phyloP scores from a whole-genome alignment of 2,329 filamentous ascomycete species.

The Thielaviopsis euricoi region DNA sequence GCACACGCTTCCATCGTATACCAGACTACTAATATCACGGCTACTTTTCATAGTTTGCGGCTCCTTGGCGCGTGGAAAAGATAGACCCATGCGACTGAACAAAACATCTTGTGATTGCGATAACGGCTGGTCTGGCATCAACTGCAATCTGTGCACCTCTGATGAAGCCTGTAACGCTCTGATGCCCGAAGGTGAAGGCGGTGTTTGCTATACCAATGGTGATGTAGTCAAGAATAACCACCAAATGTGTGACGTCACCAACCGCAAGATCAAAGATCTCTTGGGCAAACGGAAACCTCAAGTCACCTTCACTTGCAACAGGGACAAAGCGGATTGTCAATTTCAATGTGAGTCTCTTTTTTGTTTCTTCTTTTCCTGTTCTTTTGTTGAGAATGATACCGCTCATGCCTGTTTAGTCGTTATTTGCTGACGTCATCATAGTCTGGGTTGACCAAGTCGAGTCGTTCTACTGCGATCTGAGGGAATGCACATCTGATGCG shows the following conservation, averaged over 20 bases:
- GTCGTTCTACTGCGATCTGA: conserved; percentile 89
- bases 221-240: conserved; percentile 87
- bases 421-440: conserved; percentile 20
- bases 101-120: conserved; percentile 61
- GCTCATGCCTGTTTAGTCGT: background rate
- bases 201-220: conserved; percentile 82
- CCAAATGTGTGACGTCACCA: conserved; percentile 96
- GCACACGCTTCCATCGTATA: background rate
- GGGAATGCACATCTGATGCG: conserved; percentile 59
- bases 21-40: background rate
- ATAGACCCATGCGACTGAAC: conserved; percentile 58
- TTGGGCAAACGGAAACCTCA: conserved; percentile 75
- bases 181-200: conserved; percentile 67
- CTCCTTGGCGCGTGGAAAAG: conserved; percentile 62
- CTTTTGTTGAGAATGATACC: background rate
- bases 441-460: conserved; percentile 91
- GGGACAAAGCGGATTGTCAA: conserved; percentile 60
- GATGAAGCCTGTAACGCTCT: conserved; percentile 73
- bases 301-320: conserved; percentile 85
- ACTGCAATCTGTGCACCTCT: conserved; percentile 87
- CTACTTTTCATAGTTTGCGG: conserved; percentile 48
- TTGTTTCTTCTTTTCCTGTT: too few species aligned
- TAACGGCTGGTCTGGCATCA: conserved; percentile 90
- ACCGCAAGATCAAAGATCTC: conserved; percentile 78
- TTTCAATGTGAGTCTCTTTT: conserved; percentile 60